These are phyloP conservation scores for Isoetes taiwanensis DNA, from an alignment of 75 land plant species.

Conservation along the genomic window DNA sequence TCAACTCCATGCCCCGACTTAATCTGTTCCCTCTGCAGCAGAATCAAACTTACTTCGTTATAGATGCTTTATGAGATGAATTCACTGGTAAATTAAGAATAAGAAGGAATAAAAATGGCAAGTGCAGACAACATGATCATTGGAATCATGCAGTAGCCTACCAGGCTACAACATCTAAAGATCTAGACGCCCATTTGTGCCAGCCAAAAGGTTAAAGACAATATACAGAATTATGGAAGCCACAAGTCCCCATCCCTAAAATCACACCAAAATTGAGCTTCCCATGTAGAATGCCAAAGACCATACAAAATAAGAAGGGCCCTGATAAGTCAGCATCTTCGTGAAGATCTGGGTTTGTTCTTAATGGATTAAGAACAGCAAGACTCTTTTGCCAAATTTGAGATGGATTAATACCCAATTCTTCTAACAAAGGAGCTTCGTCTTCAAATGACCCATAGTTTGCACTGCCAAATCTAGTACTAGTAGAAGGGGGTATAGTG, in stretches of 20 bases:
- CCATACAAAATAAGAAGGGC: conserved; percentile 56
- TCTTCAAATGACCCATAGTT: conserved; percentile 50
- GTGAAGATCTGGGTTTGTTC: conserved; percentile 46
- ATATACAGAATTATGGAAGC: conserved; percentile 68
- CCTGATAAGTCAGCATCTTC: conserved; percentile 92
- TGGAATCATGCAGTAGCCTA: conserved; percentile 86
- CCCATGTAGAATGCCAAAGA: conserved; percentile 75
- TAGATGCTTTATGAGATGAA: too few relatives aligned
- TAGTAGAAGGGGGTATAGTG: too few relatives aligned
- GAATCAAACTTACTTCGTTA: too few relatives aligned
- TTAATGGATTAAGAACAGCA: conserved; percentile 58
- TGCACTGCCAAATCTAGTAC: background rate
- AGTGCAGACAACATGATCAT: conserved; percentile 73
- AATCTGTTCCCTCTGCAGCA: too few relatives aligned
- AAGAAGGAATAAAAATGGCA: conserved; percentile 53
- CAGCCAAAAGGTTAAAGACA: conserved; percentile 87
- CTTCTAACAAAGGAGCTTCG: conserved; percentile 85
- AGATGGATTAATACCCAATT: conserved; percentile 76
- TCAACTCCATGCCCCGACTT: too few relatives aligned
- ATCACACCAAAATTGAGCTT: conserved; percentile 84
- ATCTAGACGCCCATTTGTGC: conserved; percentile 64
- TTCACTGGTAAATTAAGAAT: too few relatives aligned
- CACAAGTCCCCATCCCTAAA: conserved; percentile 80
- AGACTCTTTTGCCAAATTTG: too few relatives aligned
- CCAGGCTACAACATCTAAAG: conserved; percentile 74